Percentiles rank a stretch among this genome's conserved stretches.
Evolutionary conservation across 2,329 filamentous ascomycete genomes (phyloP).

Genomic region (Colletotrichum lini): DNA sequence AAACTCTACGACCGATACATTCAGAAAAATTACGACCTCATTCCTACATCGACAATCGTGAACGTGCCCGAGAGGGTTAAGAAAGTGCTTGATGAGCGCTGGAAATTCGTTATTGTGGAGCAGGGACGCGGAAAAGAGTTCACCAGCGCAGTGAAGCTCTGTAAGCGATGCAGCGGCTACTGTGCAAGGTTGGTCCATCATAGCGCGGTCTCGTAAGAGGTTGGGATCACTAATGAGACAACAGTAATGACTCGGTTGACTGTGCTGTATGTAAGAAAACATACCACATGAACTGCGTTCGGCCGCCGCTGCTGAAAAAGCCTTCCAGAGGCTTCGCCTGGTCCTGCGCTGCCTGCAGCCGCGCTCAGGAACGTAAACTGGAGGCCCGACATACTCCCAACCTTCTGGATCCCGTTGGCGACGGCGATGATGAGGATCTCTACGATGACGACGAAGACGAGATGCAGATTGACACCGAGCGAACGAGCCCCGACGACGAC

Average conservation of each 20-base stretch:
- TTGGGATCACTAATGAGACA: conserved; percentile 29
- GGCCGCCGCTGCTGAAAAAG: conserved; percentile 92
- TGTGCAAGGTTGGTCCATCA: conserved; percentile 81
- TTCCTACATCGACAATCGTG: conserved; percentile 91
- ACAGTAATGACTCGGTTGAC: conserved; percentile 92
- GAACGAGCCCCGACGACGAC: conserved; percentile 76
- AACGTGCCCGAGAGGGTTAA: conserved; percentile 97
- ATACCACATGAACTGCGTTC: conserved; percentile 99
- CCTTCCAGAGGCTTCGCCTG: conserved; percentile 97
- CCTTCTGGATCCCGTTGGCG: conserved; percentile 76
- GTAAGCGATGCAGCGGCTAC: conserved; percentile 92
- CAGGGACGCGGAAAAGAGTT: conserved; percentile 94
- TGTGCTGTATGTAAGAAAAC: conserved; percentile 95
- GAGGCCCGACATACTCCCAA: conserved; percentile 91
- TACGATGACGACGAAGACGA: conserved; percentile 81
- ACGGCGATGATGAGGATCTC: conserved; percentile 75
- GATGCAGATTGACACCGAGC: conserved; percentile 67
- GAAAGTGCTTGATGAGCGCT: conserved; percentile 94
- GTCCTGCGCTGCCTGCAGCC: conserved; percentile 96
- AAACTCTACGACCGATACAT: conserved; percentile 99
- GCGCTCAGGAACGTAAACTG: conserved; percentile 93
- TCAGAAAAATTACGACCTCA: conserved; percentile 96
- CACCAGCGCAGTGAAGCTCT: conserved; percentile 95
- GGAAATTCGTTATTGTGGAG: conserved; percentile 97
- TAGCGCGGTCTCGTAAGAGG: conserved; percentile 26